Evolutionary conservation across 495 filamentous ascomycete species (phyloP), one percentile per base, ranked within the genome.

Genomic region (Penicillium antarcticum): DNA sequence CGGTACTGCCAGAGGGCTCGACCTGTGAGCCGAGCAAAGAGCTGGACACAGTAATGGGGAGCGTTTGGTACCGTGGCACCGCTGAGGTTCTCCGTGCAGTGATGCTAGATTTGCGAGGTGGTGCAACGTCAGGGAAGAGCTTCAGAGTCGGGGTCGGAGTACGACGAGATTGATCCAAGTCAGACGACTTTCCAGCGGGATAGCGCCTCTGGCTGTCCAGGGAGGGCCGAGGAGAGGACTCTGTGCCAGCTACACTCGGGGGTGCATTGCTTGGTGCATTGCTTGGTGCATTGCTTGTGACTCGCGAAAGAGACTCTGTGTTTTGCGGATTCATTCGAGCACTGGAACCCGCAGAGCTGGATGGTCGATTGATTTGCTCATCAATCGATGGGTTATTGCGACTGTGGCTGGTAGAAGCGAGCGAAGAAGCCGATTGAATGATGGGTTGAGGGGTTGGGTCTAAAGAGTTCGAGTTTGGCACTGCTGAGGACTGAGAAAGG

Each of bases 91-190:
- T 60, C 53, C 57, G 57, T 7, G 65, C 63, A 18, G 46, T 58
- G 32, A 54, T 68, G 38, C 66, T 71, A 4, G 69, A 67, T 7
- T 62, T 52, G 10, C 68, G 67, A n/a, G 69, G 62, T 6, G 69
- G 62, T 35, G 62, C 54, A 4, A 70, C 58, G 45, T 70, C 62
- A 23, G 71, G 71, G 47, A 74, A 74, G 12, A 74, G 61, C 36
- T 72, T 74, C 46, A 74, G 47, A 0, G 65, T 47, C 2, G 53
- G 65, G 13, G 56, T 57, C n/a, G 62, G 52, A 1, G 61, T 59
- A 40, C 46, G 55, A 42, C 52, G 23, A 33, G 42, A 19, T 29
- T 51, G 54, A 10, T 32, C 39, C 51, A 16, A 35, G 19, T 37
- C 19, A 12, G 13, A 12, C 26, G n/a, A 13, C 35, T 45, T 26